Base-by-base conservation (phyloP, 2,329 filamentous ascomycete species). In the Fusarium marasasianum region DNA sequence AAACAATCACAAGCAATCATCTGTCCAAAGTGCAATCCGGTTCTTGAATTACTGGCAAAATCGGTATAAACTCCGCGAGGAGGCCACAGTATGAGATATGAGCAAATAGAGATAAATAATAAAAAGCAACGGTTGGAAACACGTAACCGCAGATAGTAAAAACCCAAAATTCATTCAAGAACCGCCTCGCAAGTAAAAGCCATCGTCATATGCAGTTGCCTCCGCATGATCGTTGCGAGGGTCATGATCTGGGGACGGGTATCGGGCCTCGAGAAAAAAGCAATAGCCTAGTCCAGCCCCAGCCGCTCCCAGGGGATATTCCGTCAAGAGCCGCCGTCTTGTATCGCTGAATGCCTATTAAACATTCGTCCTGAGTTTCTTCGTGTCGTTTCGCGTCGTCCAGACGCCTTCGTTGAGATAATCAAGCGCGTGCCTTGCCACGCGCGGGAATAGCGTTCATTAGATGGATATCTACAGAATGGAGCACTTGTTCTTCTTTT, bases 401-500 rank as follows among this genome's bases (percentile, higher is more conserved):
- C 59, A 75, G 71, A 75, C 75, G 76, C 74, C 63, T 62, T 75
- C 63, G 58, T 76, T 57, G 70, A 69, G 58, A 66, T 70, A 72
- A 71, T 66, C 72, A 69, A 69, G 47, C 63, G 65, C 67, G 60
- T 61, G 44, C 43, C 35, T 69, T 24, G 44, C n/a, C 55, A 47
- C 56, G 57, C 57, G 60, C 50, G 57, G 53, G 57, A 40, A 50
- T 63, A 62, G 65, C 61, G 41, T 72, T 69, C 24, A 35, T 57
- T 69, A 69, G 66, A 70, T 61, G 55, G 41, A 60, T 63, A 73
- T 81, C 83, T 89, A 94, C 82, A 94, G 87, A 79, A 94, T 91
- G 53, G 87, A 88, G 86, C 92, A 94, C 86, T 92, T 92, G 75
- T 85, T 84, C 82, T 89, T 89, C 86, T 92, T 92, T 79, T 86